Percentiles rank a stretch among this genome's conserved stretches.
Conservation (phyloP, 164 flowering plant genomes). For the Tetrastigma voinierianum region DNA sequence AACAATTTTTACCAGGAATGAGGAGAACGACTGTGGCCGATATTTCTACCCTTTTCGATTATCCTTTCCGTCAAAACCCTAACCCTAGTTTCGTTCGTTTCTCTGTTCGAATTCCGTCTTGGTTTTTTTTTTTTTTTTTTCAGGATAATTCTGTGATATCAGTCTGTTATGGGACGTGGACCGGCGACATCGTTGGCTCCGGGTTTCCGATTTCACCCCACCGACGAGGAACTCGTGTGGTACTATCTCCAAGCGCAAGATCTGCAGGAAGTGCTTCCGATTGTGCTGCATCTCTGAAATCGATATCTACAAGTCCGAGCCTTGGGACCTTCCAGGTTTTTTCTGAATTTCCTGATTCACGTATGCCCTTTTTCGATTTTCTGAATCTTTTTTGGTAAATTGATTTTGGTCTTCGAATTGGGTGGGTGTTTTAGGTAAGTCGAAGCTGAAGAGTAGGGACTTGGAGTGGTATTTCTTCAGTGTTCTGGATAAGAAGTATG, state of each 20-base stretch:
- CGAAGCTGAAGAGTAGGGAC: constrained; percentile 41
- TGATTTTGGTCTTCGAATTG: background rate
- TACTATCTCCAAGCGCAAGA: constrained; percentile 26
- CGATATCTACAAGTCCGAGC: constrained; percentile 27
- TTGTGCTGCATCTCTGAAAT: constrained; percentile 15
- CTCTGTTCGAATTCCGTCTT: too few species aligned
- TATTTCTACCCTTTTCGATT: too few species aligned
- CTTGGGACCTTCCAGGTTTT: too few species aligned
- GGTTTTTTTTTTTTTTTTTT: too few species aligned
- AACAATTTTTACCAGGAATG: too few species aligned
- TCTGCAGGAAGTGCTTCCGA: constrained; percentile 18
- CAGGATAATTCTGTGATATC: background rate
- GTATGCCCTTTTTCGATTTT: too few species aligned
- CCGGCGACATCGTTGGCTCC: constrained; percentile 18
- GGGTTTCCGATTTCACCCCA: constrained; percentile 28
- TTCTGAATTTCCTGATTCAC: too few species aligned
- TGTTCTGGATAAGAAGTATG: constrained; percentile 41
- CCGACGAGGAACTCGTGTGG: constrained; percentile 26
- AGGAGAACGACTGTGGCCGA: too few species aligned
- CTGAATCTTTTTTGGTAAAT: background rate
- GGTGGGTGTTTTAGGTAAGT: constrained; percentile 18
- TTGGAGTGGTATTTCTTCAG: constrained; percentile 53
- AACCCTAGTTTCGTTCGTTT: too few species aligned
- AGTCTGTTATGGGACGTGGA: constrained; percentile 8
- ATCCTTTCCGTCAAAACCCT: too few species aligned